Evolutionary conservation across 2,329 filamentous ascomycete species (phyloP).

Genomic region (Sclerotinia trifoliorum): DNA sequence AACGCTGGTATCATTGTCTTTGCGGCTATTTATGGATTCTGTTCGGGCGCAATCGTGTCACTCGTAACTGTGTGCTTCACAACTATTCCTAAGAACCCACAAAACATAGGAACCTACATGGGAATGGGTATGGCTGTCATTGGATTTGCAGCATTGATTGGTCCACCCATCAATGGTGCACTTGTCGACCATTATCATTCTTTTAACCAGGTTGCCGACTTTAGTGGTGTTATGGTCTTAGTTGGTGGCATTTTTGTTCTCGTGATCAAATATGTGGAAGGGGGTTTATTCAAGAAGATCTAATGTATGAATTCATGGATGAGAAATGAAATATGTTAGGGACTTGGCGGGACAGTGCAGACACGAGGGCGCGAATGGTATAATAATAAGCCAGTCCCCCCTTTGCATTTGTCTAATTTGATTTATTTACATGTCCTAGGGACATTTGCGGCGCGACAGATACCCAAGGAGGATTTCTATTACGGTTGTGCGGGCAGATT

Average conservation of each 20-base stretch:
- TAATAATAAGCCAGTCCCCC: not conserved
- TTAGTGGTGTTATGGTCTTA: slow-evolving; percentile 34
- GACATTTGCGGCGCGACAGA: not conserved
- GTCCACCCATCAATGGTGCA: slow-evolving; percentile 65
- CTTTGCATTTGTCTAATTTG: not conserved
- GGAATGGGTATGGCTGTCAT: slow-evolving; percentile 63
- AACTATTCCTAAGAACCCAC: slow-evolving; percentile 56
- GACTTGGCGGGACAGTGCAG: not conserved
- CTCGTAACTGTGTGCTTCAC: slow-evolving; percentile 29
- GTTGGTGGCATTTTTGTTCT: slow-evolving; percentile 26
- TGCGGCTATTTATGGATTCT: slow-evolving; percentile 24
- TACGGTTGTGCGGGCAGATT: not conserved
- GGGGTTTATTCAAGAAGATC: slow-evolving; percentile 11
- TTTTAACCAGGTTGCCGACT: slow-evolving; percentile 31
- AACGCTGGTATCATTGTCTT: slow-evolving; percentile 20
- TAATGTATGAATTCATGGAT: not conserved
- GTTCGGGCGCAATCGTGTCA: slow-evolving; percentile 39
- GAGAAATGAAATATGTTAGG: not conserved
- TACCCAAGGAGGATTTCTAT: not conserved
- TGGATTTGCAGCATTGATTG: slow-evolving; percentile 62
- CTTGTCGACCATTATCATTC: slow-evolving; percentile 55
- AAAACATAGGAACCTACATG: slow-evolving; percentile 67
- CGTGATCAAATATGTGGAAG: slow-evolving; percentile 21
- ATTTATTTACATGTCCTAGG: not conserved
- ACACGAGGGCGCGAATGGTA: not conserved